These are phyloP conservation scores for Nakataea oryzae DNA, from an alignment of 2,329 filamentous ascomycete species.

Conservation along the genomic window DNA sequence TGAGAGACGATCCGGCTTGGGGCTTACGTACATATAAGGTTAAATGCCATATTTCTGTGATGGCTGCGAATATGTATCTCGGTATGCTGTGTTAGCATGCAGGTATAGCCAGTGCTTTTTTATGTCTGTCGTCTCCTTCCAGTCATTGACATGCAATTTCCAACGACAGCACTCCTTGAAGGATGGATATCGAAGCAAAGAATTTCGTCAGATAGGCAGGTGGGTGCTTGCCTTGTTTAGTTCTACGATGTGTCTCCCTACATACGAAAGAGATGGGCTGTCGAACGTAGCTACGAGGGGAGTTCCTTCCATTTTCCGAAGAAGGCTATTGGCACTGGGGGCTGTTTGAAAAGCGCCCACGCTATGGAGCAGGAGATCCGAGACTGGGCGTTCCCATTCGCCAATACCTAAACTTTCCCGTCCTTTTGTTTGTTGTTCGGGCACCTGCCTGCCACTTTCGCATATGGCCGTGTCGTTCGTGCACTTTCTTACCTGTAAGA, in stretches of 20 bases:
- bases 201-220: not conserved
- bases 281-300: not conserved
- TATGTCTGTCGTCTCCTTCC: not conserved
- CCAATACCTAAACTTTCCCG: not conserved
- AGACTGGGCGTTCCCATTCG: too few relatives aligned
- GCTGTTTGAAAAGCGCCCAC: not conserved
- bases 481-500: too few relatives aligned
- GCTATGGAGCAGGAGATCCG: too few relatives aligned
- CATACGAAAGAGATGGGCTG: too few relatives aligned
- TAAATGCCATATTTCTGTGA: too few relatives aligned
- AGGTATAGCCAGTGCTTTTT: not conserved
- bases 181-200: not conserved
- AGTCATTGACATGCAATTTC: too few relatives aligned
- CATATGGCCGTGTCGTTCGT: too few relatives aligned
- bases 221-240: not conserved
- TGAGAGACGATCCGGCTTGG: conserved; percentile 16
- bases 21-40: not conserved
- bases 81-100: not conserved
- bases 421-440: not conserved
- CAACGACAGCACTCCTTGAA: too few relatives aligned
- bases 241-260: too few relatives aligned
- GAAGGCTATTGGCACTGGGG: not conserved
- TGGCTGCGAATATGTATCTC: not conserved
- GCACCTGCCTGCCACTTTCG: too few relatives aligned
- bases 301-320: not conserved